Percentiles rank a stretch among this genome's conserved stretches.
Evolutionary conservation across 2,329 filamentous ascomycete genomes (phyloP).

Genomic region (Orbilia javanica): DNA sequence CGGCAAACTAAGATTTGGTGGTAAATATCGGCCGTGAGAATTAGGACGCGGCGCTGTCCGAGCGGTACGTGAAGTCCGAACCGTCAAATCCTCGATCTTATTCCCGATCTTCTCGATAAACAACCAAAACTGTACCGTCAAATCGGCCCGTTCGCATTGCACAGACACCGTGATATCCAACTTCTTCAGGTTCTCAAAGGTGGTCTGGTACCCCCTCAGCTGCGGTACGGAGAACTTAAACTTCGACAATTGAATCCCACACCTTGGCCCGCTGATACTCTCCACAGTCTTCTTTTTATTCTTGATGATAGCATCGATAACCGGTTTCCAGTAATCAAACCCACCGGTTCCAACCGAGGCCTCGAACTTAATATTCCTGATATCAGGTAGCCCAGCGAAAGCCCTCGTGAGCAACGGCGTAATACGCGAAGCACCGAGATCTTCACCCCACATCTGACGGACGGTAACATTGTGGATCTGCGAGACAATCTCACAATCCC

Average conservation of each 20-base stretch:
- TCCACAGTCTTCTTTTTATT: background rate
- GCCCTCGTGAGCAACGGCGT: background rate
- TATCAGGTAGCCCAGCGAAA: background rate
- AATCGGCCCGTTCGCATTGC: background rate
- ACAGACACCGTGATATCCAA: background rate
- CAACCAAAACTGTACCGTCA: background rate
- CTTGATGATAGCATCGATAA: background rate
- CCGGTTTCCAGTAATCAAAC: constrained; percentile 6
- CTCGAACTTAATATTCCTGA: background rate
- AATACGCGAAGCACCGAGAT: background rate
- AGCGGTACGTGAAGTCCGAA: background rate
- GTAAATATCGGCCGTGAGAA: background rate
- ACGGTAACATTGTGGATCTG: background rate
- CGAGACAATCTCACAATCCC: background rate
- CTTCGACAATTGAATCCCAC: background rate
- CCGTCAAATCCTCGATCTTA: background rate
- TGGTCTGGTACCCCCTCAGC: background rate
- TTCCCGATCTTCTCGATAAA: background rate
- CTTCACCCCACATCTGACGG: background rate
- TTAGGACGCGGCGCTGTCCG: background rate
- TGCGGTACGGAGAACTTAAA: background rate
- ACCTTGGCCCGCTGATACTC: background rate
- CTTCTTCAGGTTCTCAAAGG: background rate
- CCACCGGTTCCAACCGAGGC: background rate
- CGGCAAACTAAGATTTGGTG: background rate